phyloP scores from a whole-genome alignment of 2,329 filamentous ascomycete genomes.

The Fusarium sp. region DNA sequence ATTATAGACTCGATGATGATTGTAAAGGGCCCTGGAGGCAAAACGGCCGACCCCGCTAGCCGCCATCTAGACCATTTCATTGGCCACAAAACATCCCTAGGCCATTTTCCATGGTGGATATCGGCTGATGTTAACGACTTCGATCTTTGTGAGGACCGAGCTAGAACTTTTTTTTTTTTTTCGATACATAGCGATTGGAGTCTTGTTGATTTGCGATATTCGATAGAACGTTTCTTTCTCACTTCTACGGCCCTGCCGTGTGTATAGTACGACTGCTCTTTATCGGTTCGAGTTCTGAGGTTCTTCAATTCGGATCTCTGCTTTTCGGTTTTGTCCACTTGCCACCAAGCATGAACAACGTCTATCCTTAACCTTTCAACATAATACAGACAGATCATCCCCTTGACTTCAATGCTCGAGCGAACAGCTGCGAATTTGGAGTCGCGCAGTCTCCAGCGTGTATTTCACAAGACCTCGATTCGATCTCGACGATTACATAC shows the following conservation, averaged over 20 bases:
- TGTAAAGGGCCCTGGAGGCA: not conserved
- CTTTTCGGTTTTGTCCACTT: not conserved
- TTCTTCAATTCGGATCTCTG: constrained; percentile 18
- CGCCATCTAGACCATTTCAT: not conserved
- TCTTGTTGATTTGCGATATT: not conserved
- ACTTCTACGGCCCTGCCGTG: not conserved
- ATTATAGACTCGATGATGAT: constrained; percentile 19
- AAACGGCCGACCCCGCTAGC: constrained; percentile 13
- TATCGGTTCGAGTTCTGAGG: not conserved
- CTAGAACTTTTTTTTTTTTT: constrained; percentile 22
- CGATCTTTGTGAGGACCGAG: not conserved
- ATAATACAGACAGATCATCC: constrained; percentile 23
- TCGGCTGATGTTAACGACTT: constrained; percentile 35
- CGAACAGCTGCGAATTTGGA: constrained; percentile 66
- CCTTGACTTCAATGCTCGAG: constrained; percentile 62
- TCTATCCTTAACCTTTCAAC: constrained; percentile 11
- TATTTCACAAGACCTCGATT: constrained; percentile 56
- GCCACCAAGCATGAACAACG: constrained; percentile 41
- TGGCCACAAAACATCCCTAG: constrained; percentile 6
- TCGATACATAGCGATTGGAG: constrained; percentile 1
- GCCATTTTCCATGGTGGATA: constrained; percentile 7
- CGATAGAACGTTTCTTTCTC: not conserved
- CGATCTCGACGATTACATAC: constrained; percentile 58
- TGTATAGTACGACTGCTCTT: not conserved
- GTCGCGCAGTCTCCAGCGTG: constrained; percentile 64